Base-by-base conservation (phyloP, 2,329 filamentous ascomycete genomes). In the Leptographium radiaticola region DNA sequence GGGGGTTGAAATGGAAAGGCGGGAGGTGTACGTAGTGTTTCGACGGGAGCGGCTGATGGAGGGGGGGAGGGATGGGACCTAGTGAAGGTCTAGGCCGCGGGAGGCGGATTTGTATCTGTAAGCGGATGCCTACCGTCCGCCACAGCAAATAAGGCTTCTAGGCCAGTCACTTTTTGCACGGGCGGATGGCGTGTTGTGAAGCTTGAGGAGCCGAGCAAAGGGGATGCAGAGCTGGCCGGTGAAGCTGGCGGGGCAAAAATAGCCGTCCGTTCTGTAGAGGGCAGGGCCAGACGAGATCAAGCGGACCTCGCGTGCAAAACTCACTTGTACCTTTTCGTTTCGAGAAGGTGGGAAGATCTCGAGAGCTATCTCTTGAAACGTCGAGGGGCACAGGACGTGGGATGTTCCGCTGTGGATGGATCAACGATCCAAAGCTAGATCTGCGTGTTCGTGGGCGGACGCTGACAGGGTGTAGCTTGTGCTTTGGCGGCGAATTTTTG, bases 11-110 rank as follows among this genome's bases (percentile, higher is more conserved):
- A 44, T 16, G 40, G 34, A 52, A 39, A 18, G 52, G 36, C 51
- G 48, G 42, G 56, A 50, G 49, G 51, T 49, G 56, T 38, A 31
- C 46, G 42, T 49, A 52, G 50, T 18, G 46, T n/a, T n/a, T n/a
- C n/a, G 40, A 33, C 25, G 25, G 48, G 44, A 40, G 43, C 20
- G 30, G 46, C 31, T 31, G 25, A 33, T 25, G 34, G 39, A 34
- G 30, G 16, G 34, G 47, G 47, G 16, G 18, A 20, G 9, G 25
- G 25, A 5, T 25, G n/a, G 39, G 34, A 20, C 33, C 12, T 18
- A 34, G 30, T 47, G 5, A 36, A 16, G 30, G 16, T 9, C 31
- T 36, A 34, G 30, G 42, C 42, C 42, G 42, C 25, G 42, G 20
- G 18, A 43, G 20, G 40, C 20, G 42, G 42, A 44, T 4, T 4